A percentile compares a stretch with the other conserved stretches of the same genome.
Conservation (phyloP, 163 green algal species). For the Volvox carteri region DNA sequence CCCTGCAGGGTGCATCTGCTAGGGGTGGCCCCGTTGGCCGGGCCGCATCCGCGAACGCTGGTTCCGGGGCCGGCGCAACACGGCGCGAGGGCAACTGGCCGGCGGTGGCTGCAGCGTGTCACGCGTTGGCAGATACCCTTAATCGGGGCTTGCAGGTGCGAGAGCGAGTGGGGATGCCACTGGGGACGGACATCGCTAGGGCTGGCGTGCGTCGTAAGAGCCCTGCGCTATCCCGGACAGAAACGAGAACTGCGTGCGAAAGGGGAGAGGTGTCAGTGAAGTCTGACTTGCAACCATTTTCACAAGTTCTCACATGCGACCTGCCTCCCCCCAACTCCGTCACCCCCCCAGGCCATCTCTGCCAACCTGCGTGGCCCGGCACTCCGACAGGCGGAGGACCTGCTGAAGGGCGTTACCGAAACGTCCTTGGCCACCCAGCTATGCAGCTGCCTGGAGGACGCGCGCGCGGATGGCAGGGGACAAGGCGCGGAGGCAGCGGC, state of each 20-base stretch:
- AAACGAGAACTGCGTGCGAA: no score
- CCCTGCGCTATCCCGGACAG: no score
- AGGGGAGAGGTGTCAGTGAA: no score
- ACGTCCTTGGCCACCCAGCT: conserved; percentile 66
- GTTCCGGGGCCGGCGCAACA: background rate
- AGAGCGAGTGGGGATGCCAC: background rate
- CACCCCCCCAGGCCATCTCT: conserved; percentile 43
- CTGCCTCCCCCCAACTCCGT: no score
- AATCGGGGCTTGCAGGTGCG: conserved; percentile 53
- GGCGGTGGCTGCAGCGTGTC: conserved; percentile 60
- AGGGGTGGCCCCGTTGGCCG: background rate
- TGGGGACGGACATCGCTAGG: no score
- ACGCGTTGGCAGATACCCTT: conserved; percentile 60
- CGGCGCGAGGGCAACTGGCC: conserved; percentile 56
- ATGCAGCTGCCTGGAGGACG: conserved; percentile 75
- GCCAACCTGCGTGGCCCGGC: conserved; percentile 63
- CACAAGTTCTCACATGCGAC: no score
- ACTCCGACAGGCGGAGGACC: conserved; percentile 64
- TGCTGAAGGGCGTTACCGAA: conserved; percentile 48
- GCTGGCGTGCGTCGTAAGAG: no score
- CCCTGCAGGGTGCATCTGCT: background rate
- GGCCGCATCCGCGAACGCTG: background rate
- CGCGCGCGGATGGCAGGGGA: conserved; percentile 33
- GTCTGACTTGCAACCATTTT: no score
- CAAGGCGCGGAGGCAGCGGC: conserved; percentile 28